Evolutionary conservation across 345 rosid genomes (phyloP), one percentile per base, ranked within the genome.

Genomic region (Adansonia digitata): DNA sequence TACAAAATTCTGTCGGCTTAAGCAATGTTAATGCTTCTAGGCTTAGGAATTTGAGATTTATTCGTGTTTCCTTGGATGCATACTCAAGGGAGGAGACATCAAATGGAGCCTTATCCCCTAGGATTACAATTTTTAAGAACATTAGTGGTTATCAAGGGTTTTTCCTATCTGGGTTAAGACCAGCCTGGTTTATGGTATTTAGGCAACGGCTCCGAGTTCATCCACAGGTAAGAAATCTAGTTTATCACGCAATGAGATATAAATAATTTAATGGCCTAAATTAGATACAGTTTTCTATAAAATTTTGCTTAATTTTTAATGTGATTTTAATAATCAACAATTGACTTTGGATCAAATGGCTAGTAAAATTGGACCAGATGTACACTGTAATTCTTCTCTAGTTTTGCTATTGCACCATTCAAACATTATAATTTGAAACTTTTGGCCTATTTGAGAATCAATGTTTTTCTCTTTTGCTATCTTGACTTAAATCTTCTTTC

Each of bases 141-240:
- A 91, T 95, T 74, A 87, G 89, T 73, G 88, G 97, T 75, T 85
- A 87, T 86, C 92, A 93, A 78, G 99, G 99, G 2, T 83, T 95
- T 77, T 95, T 95, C 77, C 97, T 95, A 81, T 91, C 94, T 77
- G 99, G 98, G 67, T 90, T 90, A 76, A 90, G 97, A 80, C 99
- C 99, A 2, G 86, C 89, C 75, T 95, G 99, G 99, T 91, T 93
- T 83, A 95, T 95, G 99, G 83, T 91, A 60, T 87, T 93, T 75
- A 91, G 99, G 79, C 98, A 91, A 75, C 83, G 99, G 73, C 87
- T 93, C 63, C 88, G 99, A 71, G 81, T 93, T 85, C 99, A 95
- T 84, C 92, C 99, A 77, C 99, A 95, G 99, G 99, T 93, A 72
- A 77, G 84, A 77, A 77, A 71, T 53, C 3, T 18, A 35, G 71